phyloP scores from a whole-genome alignment of 768 basidiomycete genomes.

The Podaxis sp. region DNA sequence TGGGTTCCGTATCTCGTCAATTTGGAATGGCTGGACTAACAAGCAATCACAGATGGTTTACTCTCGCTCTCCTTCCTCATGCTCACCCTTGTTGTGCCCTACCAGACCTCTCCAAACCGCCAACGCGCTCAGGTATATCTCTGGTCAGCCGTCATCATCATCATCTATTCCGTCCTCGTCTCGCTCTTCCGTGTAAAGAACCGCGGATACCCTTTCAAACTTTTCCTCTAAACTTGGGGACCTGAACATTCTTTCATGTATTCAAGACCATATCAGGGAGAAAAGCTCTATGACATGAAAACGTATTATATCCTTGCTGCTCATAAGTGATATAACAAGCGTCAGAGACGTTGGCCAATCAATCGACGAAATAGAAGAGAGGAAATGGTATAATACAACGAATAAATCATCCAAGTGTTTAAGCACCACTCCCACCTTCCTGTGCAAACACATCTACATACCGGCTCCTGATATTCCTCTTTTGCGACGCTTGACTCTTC shows the following conservation, averaged over 20 bases:
- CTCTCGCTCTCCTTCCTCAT: conserved; percentile 76
- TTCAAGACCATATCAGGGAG: not conserved
- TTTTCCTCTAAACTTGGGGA: conserved; percentile 47
- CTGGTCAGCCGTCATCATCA: conserved; percentile 77
- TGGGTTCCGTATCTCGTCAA: conserved; percentile 36
- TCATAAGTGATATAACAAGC: not conserved
- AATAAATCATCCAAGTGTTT: conserved; percentile 12
- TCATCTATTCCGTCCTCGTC: conserved; percentile 83
- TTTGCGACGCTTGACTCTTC: conserved; percentile 54
- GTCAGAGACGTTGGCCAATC: conserved; percentile 8
- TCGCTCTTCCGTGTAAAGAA: conserved; percentile 91
- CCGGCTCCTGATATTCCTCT: conserved; percentile 73
- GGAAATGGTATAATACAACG: conserved; percentile 10
- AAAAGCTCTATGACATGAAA: conserved; percentile 12
- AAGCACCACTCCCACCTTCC: conserved; percentile 24
- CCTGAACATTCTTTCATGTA: conserved; percentile 6
- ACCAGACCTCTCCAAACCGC: conserved; percentile 61
- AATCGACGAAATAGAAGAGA: conserved; percentile 10
- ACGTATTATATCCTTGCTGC: not conserved
- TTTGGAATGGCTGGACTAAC: conserved; percentile 7
- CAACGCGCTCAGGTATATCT: conserved; percentile 88
- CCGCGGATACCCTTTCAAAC: conserved; percentile 78
- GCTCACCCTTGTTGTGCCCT: conserved; percentile 77
- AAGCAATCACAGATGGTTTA: conserved; percentile 65
- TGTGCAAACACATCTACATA: conserved; percentile 92